These are phyloP conservation scores for Fusarium duplospermum DNA, from an alignment of 2,329 filamentous ascomycete species.

Conservation along the genomic window DNA sequence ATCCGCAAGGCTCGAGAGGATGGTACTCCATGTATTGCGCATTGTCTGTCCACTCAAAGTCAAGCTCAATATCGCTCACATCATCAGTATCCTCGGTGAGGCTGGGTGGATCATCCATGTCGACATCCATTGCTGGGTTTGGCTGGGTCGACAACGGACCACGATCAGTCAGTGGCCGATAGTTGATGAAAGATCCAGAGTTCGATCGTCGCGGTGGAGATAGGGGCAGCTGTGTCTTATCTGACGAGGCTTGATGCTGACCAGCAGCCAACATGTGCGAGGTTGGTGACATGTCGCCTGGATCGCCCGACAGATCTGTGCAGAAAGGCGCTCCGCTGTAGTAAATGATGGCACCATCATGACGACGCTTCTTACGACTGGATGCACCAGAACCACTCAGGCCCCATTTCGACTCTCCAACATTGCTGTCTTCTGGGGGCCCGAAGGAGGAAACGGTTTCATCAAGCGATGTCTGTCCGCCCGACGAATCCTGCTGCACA, in stretches of 20 bases:
- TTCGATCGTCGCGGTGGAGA: slow-evolving; percentile 52
- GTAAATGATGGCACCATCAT: slow-evolving; percentile 84
- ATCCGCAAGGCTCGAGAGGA: slow-evolving; percentile 66
- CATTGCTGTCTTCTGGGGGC: slow-evolving; percentile 60
- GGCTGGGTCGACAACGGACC: slow-evolving; percentile 16
- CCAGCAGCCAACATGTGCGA: slow-evolving; percentile 62
- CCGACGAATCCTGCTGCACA: slow-evolving; percentile 60
- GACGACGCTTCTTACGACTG: slow-evolving; percentile 64
- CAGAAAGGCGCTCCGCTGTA: slow-evolving; percentile 85
- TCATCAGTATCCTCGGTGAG: slow-evolving; percentile 51
- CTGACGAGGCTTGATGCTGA: slow-evolving; percentile 47
- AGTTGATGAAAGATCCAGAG: slow-evolving; percentile 64
- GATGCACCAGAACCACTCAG: slow-evolving; percentile 61
- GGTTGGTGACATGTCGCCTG: slow-evolving; percentile 59
- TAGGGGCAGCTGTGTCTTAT: slow-evolving; percentile 30
- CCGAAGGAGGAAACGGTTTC: slow-evolving; percentile 63
- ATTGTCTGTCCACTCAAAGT: slow-evolving; percentile 60
- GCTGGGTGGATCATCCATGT: slow-evolving; percentile 43
- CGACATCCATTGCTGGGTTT: slow-evolving; percentile 46
- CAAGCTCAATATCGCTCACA: slow-evolving; percentile 55
- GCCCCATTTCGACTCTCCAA: slow-evolving; percentile 59
- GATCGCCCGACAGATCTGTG: slow-evolving; percentile 80
- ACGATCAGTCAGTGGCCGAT: slow-evolving; percentile 62
- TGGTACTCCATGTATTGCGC: slow-evolving; percentile 53
- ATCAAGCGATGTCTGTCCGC: slow-evolving; percentile 60